A percentile compares a stretch with the other conserved stretches of the same genome.
Evolutionary conservation across 2,329 filamentous ascomycete genomes (phyloP).

Genomic region (Alternaria burnsii): DNA sequence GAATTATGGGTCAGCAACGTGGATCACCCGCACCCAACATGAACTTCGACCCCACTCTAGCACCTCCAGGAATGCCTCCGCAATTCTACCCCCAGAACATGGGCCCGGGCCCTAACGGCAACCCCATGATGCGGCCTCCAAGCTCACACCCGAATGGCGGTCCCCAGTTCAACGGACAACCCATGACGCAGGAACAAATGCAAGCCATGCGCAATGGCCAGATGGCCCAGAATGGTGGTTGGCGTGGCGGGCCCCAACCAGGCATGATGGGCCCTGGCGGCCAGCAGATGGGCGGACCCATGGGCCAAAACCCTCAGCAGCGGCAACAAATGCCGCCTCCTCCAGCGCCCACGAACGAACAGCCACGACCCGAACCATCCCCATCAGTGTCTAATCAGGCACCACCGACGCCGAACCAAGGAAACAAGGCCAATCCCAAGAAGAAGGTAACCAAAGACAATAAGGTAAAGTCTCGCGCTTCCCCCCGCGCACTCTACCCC

Average conservation of each 20-base stretch:
- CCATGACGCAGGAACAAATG: slow-evolving; percentile 68
- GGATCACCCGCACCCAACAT: slow-evolving; percentile 67
- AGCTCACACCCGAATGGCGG: slow-evolving; percentile 57
- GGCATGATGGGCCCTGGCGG: slow-evolving; percentile 66
- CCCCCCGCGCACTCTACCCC: neutral
- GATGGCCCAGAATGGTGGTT: slow-evolving; percentile 50
- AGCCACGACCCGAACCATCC: slow-evolving; percentile 57
- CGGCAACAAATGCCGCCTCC: slow-evolving; percentile 65
- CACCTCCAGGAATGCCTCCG: slow-evolving; percentile 57
- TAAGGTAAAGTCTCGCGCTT: slow-evolving; percentile 67
- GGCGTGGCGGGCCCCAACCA: slow-evolving; percentile 48
- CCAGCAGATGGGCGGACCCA: slow-evolving; percentile 60
- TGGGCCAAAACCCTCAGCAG: slow-evolving; percentile 74
- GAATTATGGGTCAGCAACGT: slow-evolving; percentile 68
- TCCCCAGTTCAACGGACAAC: slow-evolving; percentile 64
- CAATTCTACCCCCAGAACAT: slow-evolving; percentile 48
- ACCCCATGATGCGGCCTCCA: slow-evolving; percentile 64
- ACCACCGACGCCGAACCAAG: slow-evolving; percentile 78
- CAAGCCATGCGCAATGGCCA: slow-evolving; percentile 51
- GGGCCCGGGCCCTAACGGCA: slow-evolving; percentile 29
- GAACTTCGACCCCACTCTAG: slow-evolving; percentile 60
- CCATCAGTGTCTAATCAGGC: slow-evolving; percentile 60
- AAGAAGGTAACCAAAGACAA: slow-evolving; percentile 76
- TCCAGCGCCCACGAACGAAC: slow-evolving; percentile 55
- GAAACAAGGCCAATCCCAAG: slow-evolving; percentile 76